Conservation (phyloP, 208 protist genomes). For the Trypanosoma theileri region DNA sequence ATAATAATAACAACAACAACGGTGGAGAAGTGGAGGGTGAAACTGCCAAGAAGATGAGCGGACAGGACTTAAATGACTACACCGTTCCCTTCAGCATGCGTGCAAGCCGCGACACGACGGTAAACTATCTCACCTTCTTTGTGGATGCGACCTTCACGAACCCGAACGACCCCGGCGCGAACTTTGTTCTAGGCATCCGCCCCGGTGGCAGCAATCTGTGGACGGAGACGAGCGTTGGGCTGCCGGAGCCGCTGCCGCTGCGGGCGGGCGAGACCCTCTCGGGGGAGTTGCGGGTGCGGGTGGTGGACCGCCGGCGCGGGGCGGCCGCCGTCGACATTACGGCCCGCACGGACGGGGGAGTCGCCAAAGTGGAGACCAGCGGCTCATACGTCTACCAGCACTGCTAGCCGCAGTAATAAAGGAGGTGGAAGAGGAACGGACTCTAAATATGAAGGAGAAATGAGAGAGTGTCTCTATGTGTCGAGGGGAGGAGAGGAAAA, state of each 20-base stretch:
- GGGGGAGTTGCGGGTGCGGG: slow-evolving; percentile 52
- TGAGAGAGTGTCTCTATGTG: too few species aligned
- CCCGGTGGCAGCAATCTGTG: slow-evolving; percentile 77
- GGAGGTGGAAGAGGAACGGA: too few species aligned
- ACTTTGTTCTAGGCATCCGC: slow-evolving; percentile 82
- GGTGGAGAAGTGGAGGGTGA: slow-evolving; percentile 31
- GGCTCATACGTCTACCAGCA: slow-evolving; percentile 79
- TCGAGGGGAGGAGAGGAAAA: neutral
- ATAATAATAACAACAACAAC: slow-evolving; percentile 18
- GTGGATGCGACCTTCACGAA: slow-evolving; percentile 79
- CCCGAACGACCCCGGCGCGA: slow-evolving; percentile 66
- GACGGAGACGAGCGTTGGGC: slow-evolving; percentile 82
- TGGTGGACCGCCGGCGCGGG: slow-evolving; percentile 48
- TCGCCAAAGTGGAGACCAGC: slow-evolving; percentile 49
- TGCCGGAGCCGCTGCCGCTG: slow-evolving; percentile 69
- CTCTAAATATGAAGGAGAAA: neutral
- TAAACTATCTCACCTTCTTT: slow-evolving; percentile 89
- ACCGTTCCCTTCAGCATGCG: slow-evolving; percentile 53
- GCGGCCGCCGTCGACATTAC: slow-evolving; percentile 63
- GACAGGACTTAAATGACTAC: slow-evolving; percentile 32
- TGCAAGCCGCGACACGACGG: slow-evolving; percentile 53
- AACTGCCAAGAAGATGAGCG: neutral
- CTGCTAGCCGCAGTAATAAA: slow-evolving; percentile 29
- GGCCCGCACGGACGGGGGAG: slow-evolving; percentile 62
- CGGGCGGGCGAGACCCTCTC: slow-evolving; percentile 60